Conservation (phyloP, 495 filamentous ascomycete genomes). For the Penicillium soppii region DNA sequence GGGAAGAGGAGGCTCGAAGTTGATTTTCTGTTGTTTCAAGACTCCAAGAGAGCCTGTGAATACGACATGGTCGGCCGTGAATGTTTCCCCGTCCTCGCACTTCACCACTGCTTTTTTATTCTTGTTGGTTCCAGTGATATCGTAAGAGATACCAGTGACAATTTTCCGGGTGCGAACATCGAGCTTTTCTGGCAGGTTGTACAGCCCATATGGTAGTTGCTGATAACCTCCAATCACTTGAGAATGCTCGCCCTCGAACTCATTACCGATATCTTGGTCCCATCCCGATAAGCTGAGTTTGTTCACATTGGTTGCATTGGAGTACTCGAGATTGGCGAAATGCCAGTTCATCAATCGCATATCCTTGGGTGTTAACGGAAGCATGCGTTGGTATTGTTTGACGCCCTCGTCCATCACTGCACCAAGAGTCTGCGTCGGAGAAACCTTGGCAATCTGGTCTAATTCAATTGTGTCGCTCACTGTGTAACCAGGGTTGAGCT, state of each 20-base stretch:
- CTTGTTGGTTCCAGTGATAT: conserved; percentile 36
- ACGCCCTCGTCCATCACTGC: conserved; percentile 88
- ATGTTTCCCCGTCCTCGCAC: conserved; percentile 73
- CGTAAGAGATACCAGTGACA: conserved; percentile 70
- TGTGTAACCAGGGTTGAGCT: conserved; percentile 62
- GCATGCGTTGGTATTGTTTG: conserved; percentile 77
- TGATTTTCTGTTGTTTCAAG: conserved; percentile 70
- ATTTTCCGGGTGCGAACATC: conserved; percentile 71
- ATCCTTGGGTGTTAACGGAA: conserved; percentile 81
- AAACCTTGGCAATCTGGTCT: conserved; percentile 59
- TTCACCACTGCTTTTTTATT: conserved; percentile 56
- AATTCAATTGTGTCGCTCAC: conserved; percentile 70
- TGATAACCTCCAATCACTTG: conserved; percentile 92
- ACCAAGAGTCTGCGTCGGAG: conserved; percentile 70
- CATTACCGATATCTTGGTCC: conserved; percentile 97
- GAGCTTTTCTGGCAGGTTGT: conserved; percentile 71
- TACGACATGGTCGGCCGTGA: conserved; percentile 84
- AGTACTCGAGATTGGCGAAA: conserved; percentile 96
- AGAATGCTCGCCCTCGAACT: conserved; percentile 91
- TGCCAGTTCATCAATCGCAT: conserved; percentile 96
- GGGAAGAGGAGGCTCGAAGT: conserved; percentile 82
- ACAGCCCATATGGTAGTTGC: conserved; percentile 80
- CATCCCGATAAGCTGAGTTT: conserved; percentile 87
- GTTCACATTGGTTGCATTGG: conserved; percentile 84
- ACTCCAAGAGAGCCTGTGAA: conserved; percentile 87